Evolutionary conservation across 2,329 filamentous ascomycete species (phyloP).

Genomic region (Talaromyces piceae): DNA sequence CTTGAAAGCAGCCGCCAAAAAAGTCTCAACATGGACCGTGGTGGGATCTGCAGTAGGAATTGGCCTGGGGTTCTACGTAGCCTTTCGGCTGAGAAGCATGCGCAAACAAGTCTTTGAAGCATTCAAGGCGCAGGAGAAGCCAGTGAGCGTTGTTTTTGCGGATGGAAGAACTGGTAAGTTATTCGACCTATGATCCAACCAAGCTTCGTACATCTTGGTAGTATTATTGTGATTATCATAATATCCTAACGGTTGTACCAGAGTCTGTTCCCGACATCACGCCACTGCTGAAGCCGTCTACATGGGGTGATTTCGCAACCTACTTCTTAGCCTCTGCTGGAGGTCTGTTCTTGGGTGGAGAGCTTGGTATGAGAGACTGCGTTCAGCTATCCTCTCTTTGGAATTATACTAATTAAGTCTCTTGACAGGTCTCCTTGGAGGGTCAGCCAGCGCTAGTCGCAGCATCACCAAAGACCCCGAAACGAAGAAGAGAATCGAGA

Average conservation of each 20-base stretch:
- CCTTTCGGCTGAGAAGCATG: slow-evolving; percentile 49
- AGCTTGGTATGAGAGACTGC: slow-evolving; percentile 33
- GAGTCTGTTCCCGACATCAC: slow-evolving; percentile 57
- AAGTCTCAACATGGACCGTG: slow-evolving; percentile 48
- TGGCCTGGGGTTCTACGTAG: slow-evolving; percentile 51
- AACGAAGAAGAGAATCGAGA: slow-evolving; percentile 51
- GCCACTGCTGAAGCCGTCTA: slow-evolving; percentile 49
- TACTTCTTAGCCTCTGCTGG: slow-evolving; percentile 57
- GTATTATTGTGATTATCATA: no score
- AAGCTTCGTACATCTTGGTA: no score
- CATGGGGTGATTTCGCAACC: slow-evolving; percentile 53
- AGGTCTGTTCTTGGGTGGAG: slow-evolving; percentile 58
- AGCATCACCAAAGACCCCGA: slow-evolving; percentile 49
- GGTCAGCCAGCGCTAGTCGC: slow-evolving; percentile 47
- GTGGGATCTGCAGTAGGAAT: slow-evolving; percentile 56
- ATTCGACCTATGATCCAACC: no score
- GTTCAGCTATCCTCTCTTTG: not conserved
- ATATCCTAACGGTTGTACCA: no score
- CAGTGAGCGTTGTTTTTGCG: slow-evolving; percentile 54
- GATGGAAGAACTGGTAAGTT: slow-evolving; percentile 50
- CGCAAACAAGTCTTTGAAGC: slow-evolving; percentile 54
- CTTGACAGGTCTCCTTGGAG: slow-evolving; percentile 47
- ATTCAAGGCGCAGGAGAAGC: slow-evolving; percentile 55
- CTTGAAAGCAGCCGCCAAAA: slow-evolving; percentile 48
- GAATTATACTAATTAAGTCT: no score